Evolutionary conservation across 257 asterid genomes (phyloP).

Genomic region (Haberlea rhodopensis): DNA sequence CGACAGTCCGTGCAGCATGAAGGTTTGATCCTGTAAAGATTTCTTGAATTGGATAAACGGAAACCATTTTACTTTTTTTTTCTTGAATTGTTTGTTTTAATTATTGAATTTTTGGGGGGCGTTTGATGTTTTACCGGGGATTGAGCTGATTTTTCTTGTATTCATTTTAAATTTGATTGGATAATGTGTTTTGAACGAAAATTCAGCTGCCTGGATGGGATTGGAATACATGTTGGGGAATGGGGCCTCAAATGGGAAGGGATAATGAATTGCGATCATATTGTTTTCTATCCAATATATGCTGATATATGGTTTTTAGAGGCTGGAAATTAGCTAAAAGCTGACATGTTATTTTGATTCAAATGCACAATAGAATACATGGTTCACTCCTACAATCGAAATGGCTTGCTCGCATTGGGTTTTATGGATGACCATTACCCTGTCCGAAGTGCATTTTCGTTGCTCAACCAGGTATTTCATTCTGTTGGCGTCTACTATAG

Average conservation of each 20-base stretch:
- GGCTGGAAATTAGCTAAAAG: background rate
- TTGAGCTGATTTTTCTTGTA: background rate
- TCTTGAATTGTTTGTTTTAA: background rate
- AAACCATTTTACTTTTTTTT: background rate
- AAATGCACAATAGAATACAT: slow-evolving; percentile 38
- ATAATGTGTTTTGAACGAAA: background rate
- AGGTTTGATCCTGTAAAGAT: slow-evolving; percentile 35
- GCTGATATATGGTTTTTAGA: background rate
- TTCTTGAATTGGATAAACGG: background rate
- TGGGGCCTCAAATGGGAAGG: background rate
- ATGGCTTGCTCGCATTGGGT: slow-evolving; percentile 52
- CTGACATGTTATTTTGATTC: slow-evolving; percentile 1
- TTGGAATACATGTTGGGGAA: slow-evolving; percentile 2
- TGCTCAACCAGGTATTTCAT: slow-evolving; percentile 44
- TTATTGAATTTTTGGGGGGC: background rate
- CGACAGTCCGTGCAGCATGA: slow-evolving; percentile 90
- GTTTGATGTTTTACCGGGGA: slow-evolving; percentile 1
- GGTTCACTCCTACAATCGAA: slow-evolving; percentile 50
- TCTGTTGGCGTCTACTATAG: background rate
- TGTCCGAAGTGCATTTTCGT: slow-evolving; percentile 56
- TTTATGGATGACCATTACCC: slow-evolving; percentile 60
- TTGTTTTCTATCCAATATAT: background rate
- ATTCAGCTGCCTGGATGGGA: background rate
- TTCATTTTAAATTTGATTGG: background rate
- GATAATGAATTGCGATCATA: no score